Base-by-base conservation (phyloP, 1,139 yeast genomes). In the Yamadazyma oceani region DNA sequence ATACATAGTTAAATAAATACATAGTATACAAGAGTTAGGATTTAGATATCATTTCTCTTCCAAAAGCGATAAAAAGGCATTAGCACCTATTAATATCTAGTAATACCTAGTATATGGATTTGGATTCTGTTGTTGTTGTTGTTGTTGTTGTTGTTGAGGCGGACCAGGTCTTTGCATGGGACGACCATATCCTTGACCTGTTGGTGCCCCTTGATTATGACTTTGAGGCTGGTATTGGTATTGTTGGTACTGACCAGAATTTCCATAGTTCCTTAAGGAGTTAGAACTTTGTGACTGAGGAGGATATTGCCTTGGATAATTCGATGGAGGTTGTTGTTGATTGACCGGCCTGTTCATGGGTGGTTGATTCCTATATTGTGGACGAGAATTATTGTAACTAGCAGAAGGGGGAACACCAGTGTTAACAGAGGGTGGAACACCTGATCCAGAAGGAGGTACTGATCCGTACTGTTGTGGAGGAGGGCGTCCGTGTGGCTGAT, bases 81-180 rank as follows among this genome's bases (percentile, higher is more conserved):
- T n/a, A n/a, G n/a, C n/a, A n/a, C n/a, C n/a, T n/a, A n/a, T n/a
- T n/a, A n/a, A n/a, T n/a, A n/a, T n/a, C 21, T 35, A 46, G 21
- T 48, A 46, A 26, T 48, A 41, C 17, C 52, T 43, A 31, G 51
- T 35, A 29, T 46, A 44, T 29, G 45, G 44, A 32, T 40, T 39
- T 17, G 36, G 38, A 4, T 36, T 34, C 14, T 22, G 41, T 22
- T 34, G 26, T 31, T 45, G 35, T 29, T 27, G 40, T 19, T 36
- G 40, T 13, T 22, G 39, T 12, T 40, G 49, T 37, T 35, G 43
- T n/a, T 37, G 32, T 22, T 41, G 44, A 17, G 29, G 41, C 6
- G 36, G 38, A 19, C 21, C 21, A 6, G 40, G 24, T 21, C 42
- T 15, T 16, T 34, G 41, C 7, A 4, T 11, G 13, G 34, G 26